These are phyloP conservation scores for Rosa persica DNA, from an alignment of 306 rosid genomes.

Conservation along the genomic window DNA sequence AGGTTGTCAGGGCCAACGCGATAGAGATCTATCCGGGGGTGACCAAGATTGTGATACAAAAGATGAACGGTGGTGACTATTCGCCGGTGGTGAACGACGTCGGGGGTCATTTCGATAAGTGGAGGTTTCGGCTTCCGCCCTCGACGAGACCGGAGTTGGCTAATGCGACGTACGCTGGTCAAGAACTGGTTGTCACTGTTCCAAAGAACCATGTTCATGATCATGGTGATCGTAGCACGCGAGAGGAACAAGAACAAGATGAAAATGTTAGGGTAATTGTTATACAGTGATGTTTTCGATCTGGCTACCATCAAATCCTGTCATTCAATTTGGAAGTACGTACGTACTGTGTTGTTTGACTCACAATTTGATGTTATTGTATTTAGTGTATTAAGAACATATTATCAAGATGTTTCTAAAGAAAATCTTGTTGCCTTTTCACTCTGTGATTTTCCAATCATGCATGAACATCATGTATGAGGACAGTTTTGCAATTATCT, in stretches of 20 bases:
- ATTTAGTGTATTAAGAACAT: neutral
- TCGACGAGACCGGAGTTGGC: conserved; percentile 49
- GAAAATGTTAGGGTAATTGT: conserved; percentile 4
- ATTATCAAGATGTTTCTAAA: neutral
- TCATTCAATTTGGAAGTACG: neutral
- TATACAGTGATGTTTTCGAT: neutral
- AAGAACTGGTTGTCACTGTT: conserved; percentile 54
- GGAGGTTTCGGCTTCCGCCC: conserved; percentile 55
- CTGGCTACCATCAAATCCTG: neutral
- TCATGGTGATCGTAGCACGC: neutral
- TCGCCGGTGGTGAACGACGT: neutral
- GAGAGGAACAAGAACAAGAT: neutral
- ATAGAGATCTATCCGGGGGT: conserved; percentile 50
- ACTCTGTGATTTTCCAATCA: neutral
- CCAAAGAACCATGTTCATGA: conserved; percentile 32
- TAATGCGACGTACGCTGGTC: conserved; percentile 37
- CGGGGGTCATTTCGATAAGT: conserved; percentile 18
- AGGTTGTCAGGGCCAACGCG: conserved; percentile 39
- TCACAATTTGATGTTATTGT: neutral
- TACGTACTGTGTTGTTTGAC: neutral
- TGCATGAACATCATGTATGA: neutral
- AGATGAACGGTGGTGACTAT: conserved; percentile 36
- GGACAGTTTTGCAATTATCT: neutral
- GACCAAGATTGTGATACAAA: conserved; percentile 40
- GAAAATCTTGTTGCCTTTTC: neutral